Conservation (phyloP, 2,329 filamentous ascomycete genomes). For the Stachybotrys chartarum region DNA sequence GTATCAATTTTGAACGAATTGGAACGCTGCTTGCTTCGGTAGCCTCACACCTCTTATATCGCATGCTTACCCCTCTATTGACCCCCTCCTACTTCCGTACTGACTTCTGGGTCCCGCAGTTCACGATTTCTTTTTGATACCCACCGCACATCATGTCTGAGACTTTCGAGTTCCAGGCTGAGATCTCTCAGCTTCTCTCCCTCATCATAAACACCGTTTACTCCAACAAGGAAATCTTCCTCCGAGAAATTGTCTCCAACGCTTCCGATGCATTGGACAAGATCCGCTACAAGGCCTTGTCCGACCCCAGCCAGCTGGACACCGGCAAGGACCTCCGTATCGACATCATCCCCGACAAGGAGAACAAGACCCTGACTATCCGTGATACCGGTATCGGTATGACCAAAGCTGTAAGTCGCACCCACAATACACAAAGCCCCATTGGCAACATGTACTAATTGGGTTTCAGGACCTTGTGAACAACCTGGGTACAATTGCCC, state of each 20-base stretch:
- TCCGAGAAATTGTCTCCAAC: constrained; percentile 97
- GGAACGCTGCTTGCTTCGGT: background rate
- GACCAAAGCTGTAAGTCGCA: constrained; percentile 89
- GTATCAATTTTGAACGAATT: background rate
- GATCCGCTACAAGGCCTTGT: constrained; percentile 97
- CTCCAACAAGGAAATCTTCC: constrained; percentile 99
- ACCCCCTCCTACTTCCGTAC: constrained; percentile 4
- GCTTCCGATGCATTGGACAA: constrained; percentile 99
- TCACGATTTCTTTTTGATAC: constrained; percentile 29
- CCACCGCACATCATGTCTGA: constrained; percentile 68
- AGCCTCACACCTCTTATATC: background rate
- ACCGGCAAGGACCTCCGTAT: constrained; percentile 96
- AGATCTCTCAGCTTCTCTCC: constrained; percentile 99
- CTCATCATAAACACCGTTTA: constrained; percentile 99
- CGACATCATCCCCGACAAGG: constrained; percentile 98
- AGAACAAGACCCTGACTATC: constrained; percentile 95
- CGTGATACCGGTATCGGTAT: constrained; percentile 98
- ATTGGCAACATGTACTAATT: background rate
- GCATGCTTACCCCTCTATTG: background rate
- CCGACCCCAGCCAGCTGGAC: constrained; percentile 95
- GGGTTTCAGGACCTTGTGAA: constrained; percentile 80
- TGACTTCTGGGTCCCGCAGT: background rate
- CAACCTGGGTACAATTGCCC: constrained; percentile 99
- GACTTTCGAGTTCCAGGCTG: constrained; percentile 99
- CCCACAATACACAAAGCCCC: too few species aligned